Evolutionary conservation across 2,329 filamentous ascomycete genomes (phyloP), one percentile per base, ranked within the genome.

Genomic region (Paraphoma chrysanthemicola): DNA sequence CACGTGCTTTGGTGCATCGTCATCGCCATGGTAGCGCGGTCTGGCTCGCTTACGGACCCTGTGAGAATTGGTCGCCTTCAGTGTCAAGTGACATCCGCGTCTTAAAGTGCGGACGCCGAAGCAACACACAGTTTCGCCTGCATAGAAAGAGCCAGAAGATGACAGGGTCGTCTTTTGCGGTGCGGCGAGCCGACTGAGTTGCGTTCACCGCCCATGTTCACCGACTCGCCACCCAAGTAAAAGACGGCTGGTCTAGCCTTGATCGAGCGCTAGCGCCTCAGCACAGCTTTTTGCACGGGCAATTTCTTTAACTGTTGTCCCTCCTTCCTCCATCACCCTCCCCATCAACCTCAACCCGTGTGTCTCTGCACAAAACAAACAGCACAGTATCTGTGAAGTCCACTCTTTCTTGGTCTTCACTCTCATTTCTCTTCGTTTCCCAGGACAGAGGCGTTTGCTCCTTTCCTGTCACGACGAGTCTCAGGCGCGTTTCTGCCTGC

Each of bases 401-500:
- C 71, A 67, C 65, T 72, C 73, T 69, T 76, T 51, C 31, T 77
- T 76, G 73, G 74, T 66, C 74, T 77, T 76, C 74, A 74, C 72
- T 62, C 70, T 76, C 70, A 55, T 76, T 75, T 70, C 68, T 72
- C 45, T 76, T 69, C 76, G 71, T 67, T 74, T 76, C 68, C 67
- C 61, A 69, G 71, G 72, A 72, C 65, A 72, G 73, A 74, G 73
- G 71, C 64, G 62, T 68, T 72, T 59, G 66, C 69, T 69, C 66
- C 64, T 71, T 76, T 75, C 73, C 69, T 66, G 56, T 69, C 67
- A 70, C 65, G 66, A 72, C 72, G 69, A 72, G 73, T 75, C 74
- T 74, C 74, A 76, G 69, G 71, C 74, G 69, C 71, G 73, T 75
- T 75, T 76, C 73, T 73, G 73, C 73, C 72, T 75, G 66, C 63